phyloP scores from a whole-genome alignment of 1,284 basidiomycete species.

The Cutaneotrichosporon cutaneum region DNA sequence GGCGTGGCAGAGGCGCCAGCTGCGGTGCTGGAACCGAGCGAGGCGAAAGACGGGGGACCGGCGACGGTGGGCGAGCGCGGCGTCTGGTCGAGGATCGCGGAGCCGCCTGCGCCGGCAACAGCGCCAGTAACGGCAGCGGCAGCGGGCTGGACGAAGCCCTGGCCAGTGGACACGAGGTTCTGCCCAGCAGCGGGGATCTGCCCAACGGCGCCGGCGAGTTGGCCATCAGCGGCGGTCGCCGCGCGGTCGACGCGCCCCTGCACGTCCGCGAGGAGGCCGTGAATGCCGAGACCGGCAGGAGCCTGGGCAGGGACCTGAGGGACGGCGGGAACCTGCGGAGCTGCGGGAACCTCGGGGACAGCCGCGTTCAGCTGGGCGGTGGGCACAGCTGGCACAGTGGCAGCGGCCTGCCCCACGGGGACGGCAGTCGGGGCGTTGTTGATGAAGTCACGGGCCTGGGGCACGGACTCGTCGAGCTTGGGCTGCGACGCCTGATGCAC shows the following conservation, averaged over 20 bases:
- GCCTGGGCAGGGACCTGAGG: neutral
- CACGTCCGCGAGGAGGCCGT: neutral
- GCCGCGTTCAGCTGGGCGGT: neutral
- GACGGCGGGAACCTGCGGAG: neutral
- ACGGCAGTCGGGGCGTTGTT: neutral
- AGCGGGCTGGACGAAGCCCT: neutral
- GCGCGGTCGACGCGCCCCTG: neutral
- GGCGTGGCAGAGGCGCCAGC: neutral
- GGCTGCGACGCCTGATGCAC: neutral
- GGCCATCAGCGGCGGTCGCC: neutral
- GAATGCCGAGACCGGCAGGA: neutral
- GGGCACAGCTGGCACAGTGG: neutral
- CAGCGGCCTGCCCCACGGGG: neutral
- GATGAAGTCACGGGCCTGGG: slow-evolving; percentile 2
- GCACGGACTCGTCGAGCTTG: neutral
- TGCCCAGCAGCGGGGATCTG: neutral
- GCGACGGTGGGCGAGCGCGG: slow-evolving; percentile 4
- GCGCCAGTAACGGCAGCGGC: neutral
- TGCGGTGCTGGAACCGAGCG: neutral
- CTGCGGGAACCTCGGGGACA: neutral
- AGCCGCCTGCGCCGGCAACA: neutral
- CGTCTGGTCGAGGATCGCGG: neutral
- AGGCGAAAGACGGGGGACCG: neutral
- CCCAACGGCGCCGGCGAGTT: neutral
- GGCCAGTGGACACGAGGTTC: neutral